Conservation (phyloP, 2,329 filamentous ascomycete species). For the Monosporascus sp. region DNA sequence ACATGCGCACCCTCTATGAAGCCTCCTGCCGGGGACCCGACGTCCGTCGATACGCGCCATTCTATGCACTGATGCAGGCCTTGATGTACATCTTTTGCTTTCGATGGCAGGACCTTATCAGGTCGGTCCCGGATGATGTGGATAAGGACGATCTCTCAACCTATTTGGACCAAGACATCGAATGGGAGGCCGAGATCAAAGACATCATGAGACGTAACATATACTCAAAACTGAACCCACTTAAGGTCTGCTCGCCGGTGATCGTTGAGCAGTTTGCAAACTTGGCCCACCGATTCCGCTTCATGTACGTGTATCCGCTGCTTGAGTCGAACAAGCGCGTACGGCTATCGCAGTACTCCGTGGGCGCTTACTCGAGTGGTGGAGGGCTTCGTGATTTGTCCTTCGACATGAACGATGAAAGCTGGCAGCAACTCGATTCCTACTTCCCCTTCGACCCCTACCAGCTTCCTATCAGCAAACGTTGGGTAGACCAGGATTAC, state of each 20-base stretch:
- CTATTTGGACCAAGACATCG: conserved; percentile 65
- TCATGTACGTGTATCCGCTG: conserved; percentile 84
- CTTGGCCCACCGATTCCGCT: conserved; percentile 76
- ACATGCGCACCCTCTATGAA: conserved; percentile 69
- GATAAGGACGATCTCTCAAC: conserved; percentile 58
- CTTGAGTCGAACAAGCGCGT: conserved; percentile 91
- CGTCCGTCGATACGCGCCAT: conserved; percentile 73
- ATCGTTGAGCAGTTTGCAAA: conserved; percentile 92
- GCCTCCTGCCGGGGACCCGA: conserved; percentile 76
- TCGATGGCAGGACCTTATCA: conserved; percentile 85
- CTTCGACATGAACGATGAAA: conserved; percentile 58
- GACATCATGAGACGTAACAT: conserved; percentile 73
- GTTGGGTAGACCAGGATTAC: conserved; percentile 84
- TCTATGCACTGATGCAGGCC: conserved; percentile 85
- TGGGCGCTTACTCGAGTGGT: conserved; percentile 49
- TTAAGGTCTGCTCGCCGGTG: conserved; percentile 86
- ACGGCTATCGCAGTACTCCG: conserved; percentile 66
- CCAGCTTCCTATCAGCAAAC: conserved; percentile 77
- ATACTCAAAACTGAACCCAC: conserved; percentile 83
- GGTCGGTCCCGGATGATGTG: conserved; percentile 52
- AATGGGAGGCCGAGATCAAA: conserved; percentile 71
- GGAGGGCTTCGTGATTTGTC: conserved; percentile 50
- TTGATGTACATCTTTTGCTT: conserved; percentile 96
- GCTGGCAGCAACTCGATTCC: conserved; percentile 79
- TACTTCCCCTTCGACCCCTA: conserved; percentile 99